Evolutionary conservation across 176 grass and related monocot genomes (phyloP).

Genomic region (Urochloa ruziziensis): DNA sequence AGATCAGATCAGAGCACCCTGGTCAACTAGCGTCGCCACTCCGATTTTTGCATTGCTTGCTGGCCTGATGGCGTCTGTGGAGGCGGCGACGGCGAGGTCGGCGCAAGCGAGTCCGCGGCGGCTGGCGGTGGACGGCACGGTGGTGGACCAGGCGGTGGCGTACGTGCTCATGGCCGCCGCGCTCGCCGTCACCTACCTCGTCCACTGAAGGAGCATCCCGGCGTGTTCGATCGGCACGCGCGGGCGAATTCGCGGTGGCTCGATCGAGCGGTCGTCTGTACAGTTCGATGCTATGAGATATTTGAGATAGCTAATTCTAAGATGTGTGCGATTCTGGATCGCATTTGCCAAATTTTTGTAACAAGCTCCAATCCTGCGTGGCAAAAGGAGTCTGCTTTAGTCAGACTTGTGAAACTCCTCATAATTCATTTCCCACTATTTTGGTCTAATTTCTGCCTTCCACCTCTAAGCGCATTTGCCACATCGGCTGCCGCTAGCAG

Average conservation of each 20-base stretch:
- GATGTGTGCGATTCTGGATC: background rate
- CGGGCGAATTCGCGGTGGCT: background rate
- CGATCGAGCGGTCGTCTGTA: background rate
- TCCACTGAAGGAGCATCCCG: conserved; percentile 11
- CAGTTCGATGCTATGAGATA: background rate
- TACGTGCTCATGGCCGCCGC: conserved; percentile 44
- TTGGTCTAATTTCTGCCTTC: too few relatives aligned
- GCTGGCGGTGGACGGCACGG: background rate
- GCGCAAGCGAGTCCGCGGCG: too few relatives aligned
- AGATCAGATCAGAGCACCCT: background rate
- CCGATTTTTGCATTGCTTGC: background rate
- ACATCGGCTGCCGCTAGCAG: too few relatives aligned
- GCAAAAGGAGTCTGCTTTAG: too few relatives aligned
- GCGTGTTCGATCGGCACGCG: background rate
- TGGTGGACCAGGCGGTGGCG: conserved; percentile 42
- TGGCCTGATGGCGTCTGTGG: conserved; percentile 4
- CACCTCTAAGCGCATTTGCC: too few relatives aligned
- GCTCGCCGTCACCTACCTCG: conserved; percentile 45
- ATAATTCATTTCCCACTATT: too few relatives aligned
- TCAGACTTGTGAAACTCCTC: too few relatives aligned
- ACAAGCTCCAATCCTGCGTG: too few relatives aligned
- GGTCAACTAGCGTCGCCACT: too few relatives aligned
- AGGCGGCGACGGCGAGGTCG: too few relatives aligned
- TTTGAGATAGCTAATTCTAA: background rate
- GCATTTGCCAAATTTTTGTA: background rate